Base-by-base conservation (phyloP, 2,329 filamentous ascomycete genomes). In the Aspergillus sp. region DNA sequence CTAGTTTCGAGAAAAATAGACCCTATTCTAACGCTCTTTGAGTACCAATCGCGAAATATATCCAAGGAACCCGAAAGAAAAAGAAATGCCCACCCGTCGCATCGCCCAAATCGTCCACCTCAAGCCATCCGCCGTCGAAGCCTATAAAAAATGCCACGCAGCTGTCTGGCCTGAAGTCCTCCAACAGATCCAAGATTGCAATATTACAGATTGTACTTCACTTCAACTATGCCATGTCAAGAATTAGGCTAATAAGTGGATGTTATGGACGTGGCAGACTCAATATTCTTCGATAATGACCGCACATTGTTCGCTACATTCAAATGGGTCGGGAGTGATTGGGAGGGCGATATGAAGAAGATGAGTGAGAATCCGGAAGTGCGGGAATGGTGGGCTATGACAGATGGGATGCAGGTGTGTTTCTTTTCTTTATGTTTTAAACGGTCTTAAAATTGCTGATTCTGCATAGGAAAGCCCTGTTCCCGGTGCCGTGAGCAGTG, bases 321-420 rank as follows among this genome's bases (percentile, higher is more conserved):
- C 74, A 90, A 88, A 64, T 91, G 90, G 59, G 74, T 85, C n/a
- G 87, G 88, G 0, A 78, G 78, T 50, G 78, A 88, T 53, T 90
- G 80, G 51, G 82, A 79, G 2, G 83, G 75, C 7, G 87, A 91
- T 61, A 90, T 91, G 88, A 77, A 80, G 65, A 76, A 74, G 52
- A 90, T 90, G 86, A 75, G 77, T 1, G 81, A 80, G 49, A 88
- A 90, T 57, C 77, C 80, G 1, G 84, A 83, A 60, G 84, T 90
- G 30, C 77, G 81, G 47, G 82, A 86, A 65, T 91, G 87, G 88
- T 91, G 86, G 86, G 73, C 72, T 49, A 84, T 90, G 82, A 90
- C 87, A 44, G 87, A 91, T 65, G 74, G 74, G 12, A 88, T 83
- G 74, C 87, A 90, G 69, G 83, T 65, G 52, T 33, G 50, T 46